Base-by-base conservation (phyloP, 2,329 filamentous ascomycete genomes). In the Cadophora malorum region DNA sequence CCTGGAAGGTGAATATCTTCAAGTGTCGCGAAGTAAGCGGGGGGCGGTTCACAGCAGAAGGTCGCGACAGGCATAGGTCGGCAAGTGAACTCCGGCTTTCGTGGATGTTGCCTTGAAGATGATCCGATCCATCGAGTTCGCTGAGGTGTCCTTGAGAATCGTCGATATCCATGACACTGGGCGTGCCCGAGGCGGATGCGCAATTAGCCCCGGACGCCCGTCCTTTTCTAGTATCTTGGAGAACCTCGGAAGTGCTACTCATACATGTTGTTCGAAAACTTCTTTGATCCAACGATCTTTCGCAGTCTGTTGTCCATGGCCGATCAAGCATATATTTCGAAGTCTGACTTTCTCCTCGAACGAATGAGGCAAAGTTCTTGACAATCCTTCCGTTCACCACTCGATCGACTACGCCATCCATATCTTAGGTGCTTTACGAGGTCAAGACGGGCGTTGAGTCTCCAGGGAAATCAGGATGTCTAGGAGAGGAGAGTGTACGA, bases 341-440 rank as follows among this genome's bases (percentile, higher is more conserved):
- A n/a, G 4, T 41, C 19, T 25, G 33, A 25, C 33, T 41, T 1
- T 55, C 23, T 7, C 62, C 50, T 5, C 62, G 35, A 21, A 64
- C 35, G 25, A 64, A 47, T 33, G 50, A 41, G 9, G 62, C 33
- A 47, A 64, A 25, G 9, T 56, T 47, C 5, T 33, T 56, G 21
- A 56, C 47, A 3, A 64, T 38, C 10, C 7, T 33, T 14, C 50
- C 33, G 23, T 64, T 64, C 0, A 64, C 38, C 1, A 64, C 52
- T n/a, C 62, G 50, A 10, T 16, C 62, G 14, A 64, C 49, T 6
- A 64, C n/a, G 33, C 33, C 38, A 19, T 31, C 35, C 62, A 64
- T 64, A 12, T 12, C 5, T 28, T 28, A 28, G 5, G 28, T 16
- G 25, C 23, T n/a, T 9, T 38, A 38, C 28, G 14, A 19, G 14